Conservation (phyloP, 169 alveolate genomes). For the Fabrea salina region DNA sequence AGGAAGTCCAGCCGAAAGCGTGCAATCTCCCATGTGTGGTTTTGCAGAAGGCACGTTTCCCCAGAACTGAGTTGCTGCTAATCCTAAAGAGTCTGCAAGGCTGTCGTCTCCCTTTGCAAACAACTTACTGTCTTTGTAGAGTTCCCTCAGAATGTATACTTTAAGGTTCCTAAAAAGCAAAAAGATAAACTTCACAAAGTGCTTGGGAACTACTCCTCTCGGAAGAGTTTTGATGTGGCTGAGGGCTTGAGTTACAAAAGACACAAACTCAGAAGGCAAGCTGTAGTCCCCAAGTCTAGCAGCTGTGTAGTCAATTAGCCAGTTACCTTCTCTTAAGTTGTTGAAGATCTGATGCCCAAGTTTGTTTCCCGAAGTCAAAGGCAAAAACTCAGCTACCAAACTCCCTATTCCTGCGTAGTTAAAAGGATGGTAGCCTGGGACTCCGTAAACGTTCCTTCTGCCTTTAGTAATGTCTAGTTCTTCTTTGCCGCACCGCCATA, state of each 20-base stretch:
- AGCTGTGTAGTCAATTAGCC: conserved; percentile 82
- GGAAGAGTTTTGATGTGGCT: not conserved
- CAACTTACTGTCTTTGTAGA: not conserved
- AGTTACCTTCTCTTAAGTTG: conserved; percentile 82
- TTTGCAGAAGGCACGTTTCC: conserved; percentile 5
- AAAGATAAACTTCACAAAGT: not conserved
- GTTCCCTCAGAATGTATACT: not conserved
- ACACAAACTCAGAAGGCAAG: not conserved
- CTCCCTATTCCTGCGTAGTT: conserved; percentile 85
- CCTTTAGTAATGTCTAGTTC: not conserved
- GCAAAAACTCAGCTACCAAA: conserved; percentile 44
- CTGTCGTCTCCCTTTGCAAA: not conserved
- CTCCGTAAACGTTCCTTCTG: not conserved
- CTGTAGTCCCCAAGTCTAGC: conserved; percentile 40
- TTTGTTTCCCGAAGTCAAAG: conserved; percentile 34
- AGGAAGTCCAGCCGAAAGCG: conserved; percentile 92
- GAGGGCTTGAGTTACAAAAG: not conserved
- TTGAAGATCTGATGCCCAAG: conserved; percentile 70
- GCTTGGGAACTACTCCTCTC: not conserved
- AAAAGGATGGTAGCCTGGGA: conserved; percentile 55
- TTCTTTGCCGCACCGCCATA: conserved; percentile 12
- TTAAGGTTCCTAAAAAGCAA: not conserved
- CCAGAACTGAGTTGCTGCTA: conserved; percentile 23
- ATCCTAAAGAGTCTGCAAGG: not conserved
- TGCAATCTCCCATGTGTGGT: not conserved